Base-by-base conservation (phyloP, 768 basidiomycete species). In the Hemileccinum impolitum region DNA sequence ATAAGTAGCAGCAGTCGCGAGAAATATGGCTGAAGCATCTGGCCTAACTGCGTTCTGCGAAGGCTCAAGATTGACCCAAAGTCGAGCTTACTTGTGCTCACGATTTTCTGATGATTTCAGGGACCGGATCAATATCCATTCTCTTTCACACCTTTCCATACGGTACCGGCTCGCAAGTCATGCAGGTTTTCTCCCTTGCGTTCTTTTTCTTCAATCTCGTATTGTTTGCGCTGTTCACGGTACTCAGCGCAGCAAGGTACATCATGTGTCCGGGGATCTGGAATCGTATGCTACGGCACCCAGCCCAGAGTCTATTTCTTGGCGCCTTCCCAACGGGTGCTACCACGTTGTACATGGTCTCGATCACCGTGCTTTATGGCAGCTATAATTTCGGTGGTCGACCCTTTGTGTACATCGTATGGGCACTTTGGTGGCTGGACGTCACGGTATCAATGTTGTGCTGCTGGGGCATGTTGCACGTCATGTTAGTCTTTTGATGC, bases 361-460 rank as follows among this genome's bases (percentile, higher is more conserved):
- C 76, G 0, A 69, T 78, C 17, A 65, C 66, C 6, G 67, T 78
- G 32, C 65, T 82, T n/a, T 62, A 79, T 50, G 53, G 64, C 11
- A 63, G 69, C 52, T 77, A 71, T 55, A 58, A 63, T 17, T 72
- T 84, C 47, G 81, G 80, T 0, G 82, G 82, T 12, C 70, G 57
- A 35, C 44, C 58, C 1, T 81, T 85, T 62, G 60, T 85, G 3
- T 80, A 77, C 48, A 59, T 71, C 21, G 58, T 85, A 32, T 85
- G 85, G 80, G 77, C 64, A 3, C 57, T 84, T 36, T 90, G 87
- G 86, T 88, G 85, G 87, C 38, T 81, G 35, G 82, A 86, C 54
- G 67, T 80, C 1, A 66, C 67, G 0, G 46, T 87, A 12, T 82
- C 86, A 0, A 55, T 80, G 13, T 13, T 79, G 26, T 82, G 82